Percentiles rank a stretch among this genome's conserved stretches.
Conservation (phyloP, 345 rosid genomes). For the Erucastrum elatum region DNA sequence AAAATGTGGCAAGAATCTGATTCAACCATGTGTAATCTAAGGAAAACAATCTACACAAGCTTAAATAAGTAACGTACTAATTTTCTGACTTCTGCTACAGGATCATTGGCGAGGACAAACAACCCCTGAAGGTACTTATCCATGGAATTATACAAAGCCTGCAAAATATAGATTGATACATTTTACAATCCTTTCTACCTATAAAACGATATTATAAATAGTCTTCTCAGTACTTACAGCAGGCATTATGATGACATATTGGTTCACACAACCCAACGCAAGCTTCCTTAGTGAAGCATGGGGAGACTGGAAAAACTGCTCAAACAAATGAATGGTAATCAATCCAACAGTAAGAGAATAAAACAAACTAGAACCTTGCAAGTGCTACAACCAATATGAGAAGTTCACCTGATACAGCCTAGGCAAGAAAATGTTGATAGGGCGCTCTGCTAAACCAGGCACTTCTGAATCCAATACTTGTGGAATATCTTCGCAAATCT, state of each 20-base stretch:
- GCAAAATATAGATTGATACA: conserved; percentile 26
- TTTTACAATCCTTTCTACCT: background rate
- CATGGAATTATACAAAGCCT: conserved; percentile 77
- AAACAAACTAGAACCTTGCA: conserved; percentile 22
- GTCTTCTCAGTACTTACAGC: conserved; percentile 60
- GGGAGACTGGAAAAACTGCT: conserved; percentile 90
- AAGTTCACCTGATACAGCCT: conserved; percentile 69
- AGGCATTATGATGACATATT: conserved; percentile 91
- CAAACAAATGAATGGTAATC: conserved; percentile 26
- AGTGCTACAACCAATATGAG: conserved; percentile 4
- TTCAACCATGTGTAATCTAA: conserved; percentile 6
- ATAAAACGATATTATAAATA: conserved; percentile 7
- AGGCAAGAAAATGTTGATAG: conserved; percentile 79
- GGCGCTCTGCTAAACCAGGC: conserved; percentile 85
- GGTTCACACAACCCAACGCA: conserved; percentile 84
- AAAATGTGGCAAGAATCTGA: background rate
- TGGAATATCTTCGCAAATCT: conserved; percentile 97
- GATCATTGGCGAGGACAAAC: conserved; percentile 80
- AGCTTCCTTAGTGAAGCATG: conserved; percentile 81
- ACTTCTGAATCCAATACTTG: conserved; percentile 85
- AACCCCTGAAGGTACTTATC: conserved; percentile 84
- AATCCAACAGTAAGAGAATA: conserved; percentile 7
- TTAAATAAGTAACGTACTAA: conserved; percentile 46
- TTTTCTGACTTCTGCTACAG: conserved; percentile 80
- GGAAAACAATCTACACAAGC: conserved; percentile 8